Base-by-base conservation (phyloP, 805 yeast species). In the Candida wancherniae region DNA sequence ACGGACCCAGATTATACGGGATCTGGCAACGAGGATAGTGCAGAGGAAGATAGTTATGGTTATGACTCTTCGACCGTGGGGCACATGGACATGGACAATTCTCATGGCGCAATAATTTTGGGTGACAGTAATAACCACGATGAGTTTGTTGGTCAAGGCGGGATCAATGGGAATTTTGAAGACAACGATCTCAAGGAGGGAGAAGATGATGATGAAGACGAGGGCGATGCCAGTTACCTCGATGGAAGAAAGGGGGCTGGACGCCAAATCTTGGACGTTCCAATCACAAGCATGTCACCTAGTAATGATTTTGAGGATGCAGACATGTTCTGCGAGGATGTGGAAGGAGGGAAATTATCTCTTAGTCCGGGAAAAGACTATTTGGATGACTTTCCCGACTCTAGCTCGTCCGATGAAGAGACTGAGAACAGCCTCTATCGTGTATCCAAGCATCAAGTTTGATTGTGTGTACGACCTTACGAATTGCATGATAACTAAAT, bases 331-430 rank as follows among this genome's bases (percentile, higher is more conserved):
- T 48, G 41, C n/a, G 62, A 57, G 15, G 57, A 55, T 22, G 55
- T 50, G 14, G 51, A 48, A 10, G 40, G 50, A 8, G 51, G 49
- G 24, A 31, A 36, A 19, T 23, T 39, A 11, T 14, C 25, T 7
- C 33, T 35, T 13, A 18, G 19, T 4, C 26, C 21, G 22, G 40
- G 34, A 15, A 54, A 53, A 14, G 61, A 61, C 14, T 58, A 52
- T 31, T 39, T 59, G 19, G 68, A 62, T 25, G 61, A 63, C 34
- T 47, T 64, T 29, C 61, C 73, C 22, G 73, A 63, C 15, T 64
- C 67, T 11, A 67, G 65, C 16, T 69, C 73, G 12, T 62, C 67
- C 13, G 65, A 61, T 15, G 68, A 62, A 3, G 64, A 55, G 10
- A 57, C 36, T 5, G 50, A 45, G 9, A 56, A 52, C 34, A 64